Conservation (phyloP, 768 basidiomycete species). For the Leccinum subgranulosum region DNA sequence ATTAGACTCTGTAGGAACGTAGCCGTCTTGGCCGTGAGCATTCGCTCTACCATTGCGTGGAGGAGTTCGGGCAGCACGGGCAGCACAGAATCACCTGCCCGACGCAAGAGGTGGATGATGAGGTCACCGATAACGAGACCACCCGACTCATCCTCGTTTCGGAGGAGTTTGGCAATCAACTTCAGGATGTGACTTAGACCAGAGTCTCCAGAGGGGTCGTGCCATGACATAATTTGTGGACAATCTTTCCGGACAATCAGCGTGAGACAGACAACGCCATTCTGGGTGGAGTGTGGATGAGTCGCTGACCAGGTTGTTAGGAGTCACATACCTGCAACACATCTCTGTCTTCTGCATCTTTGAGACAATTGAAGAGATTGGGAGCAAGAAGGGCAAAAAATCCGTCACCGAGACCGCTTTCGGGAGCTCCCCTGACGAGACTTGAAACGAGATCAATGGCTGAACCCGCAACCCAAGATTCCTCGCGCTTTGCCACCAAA, state of each 20-base stretch:
- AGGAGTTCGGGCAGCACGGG: constrained; percentile 87
- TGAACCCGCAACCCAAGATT: constrained; percentile 74
- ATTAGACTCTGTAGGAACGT: constrained; percentile 91
- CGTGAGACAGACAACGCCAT: constrained; percentile 79
- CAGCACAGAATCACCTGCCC: constrained; percentile 73
- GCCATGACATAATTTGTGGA: constrained; percentile 77
- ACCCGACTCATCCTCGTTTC: constrained; percentile 83
- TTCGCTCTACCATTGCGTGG: constrained; percentile 76
- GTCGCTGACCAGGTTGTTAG: background rate
- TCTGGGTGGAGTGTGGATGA: constrained; percentile 42
- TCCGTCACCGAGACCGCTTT: constrained; percentile 70
- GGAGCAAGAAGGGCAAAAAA: constrained; percentile 78
- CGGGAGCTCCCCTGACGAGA: constrained; percentile 62
- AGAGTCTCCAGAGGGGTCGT: constrained; percentile 57
- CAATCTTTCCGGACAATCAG: constrained; percentile 85
- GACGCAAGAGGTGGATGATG: constrained; percentile 87
- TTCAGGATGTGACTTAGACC: constrained; percentile 76
- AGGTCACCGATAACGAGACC: constrained; percentile 93
- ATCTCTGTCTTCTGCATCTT: constrained; percentile 79
- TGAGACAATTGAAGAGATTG: constrained; percentile 66
- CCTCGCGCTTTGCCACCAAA: constrained; percentile 49
- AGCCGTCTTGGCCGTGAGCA: constrained; percentile 83
- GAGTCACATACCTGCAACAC: constrained; percentile 57
- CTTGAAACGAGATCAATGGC: constrained; percentile 80
- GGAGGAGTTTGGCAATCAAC: constrained; percentile 74